Evolutionary conservation across 1,284 basidiomycete species (phyloP).

Genomic region (Xerocomus minutiporus): DNA sequence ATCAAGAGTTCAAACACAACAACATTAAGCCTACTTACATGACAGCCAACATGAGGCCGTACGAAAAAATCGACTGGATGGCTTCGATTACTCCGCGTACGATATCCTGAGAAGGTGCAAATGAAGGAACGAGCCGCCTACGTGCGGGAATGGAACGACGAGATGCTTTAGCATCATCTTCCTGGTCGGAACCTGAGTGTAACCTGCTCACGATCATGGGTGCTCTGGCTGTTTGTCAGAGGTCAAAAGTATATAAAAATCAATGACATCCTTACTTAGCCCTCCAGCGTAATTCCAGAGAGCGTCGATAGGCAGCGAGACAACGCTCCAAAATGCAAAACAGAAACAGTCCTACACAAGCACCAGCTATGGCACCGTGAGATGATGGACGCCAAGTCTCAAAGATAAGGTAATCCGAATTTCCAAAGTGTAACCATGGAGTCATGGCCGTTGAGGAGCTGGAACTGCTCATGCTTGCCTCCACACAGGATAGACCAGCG

Average conservation of each 20-base stretch:
- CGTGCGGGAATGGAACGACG: not conserved
- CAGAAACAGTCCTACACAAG: slow-evolving; percentile 65
- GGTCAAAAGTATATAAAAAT: not conserved
- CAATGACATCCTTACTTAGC: slow-evolving; percentile 42
- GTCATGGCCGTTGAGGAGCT: slow-evolving; percentile 38
- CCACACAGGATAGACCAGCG: not conserved
- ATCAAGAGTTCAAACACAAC: not conserved
- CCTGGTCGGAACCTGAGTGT: not conserved
- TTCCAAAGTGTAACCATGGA: slow-evolving; percentile 63
- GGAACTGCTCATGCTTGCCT: not conserved
- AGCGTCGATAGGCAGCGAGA: slow-evolving; percentile 52
- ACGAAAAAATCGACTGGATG: slow-evolving; percentile 53
- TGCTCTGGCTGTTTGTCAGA: slow-evolving; percentile 8
- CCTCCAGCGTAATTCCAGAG: slow-evolving; percentile 55
- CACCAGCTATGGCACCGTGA: slow-evolving; percentile 64
- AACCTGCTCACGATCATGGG: not conserved
- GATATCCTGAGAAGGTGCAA: slow-evolving; percentile 56
- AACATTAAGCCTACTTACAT: slow-evolving; percentile 47
- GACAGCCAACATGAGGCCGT: slow-evolving; percentile 64
- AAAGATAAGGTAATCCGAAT: slow-evolving; percentile 65
- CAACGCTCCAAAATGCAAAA: slow-evolving; percentile 68
- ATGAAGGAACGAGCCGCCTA: slow-evolving; percentile 46
- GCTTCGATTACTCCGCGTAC: slow-evolving; percentile 57
- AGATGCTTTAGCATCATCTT: not conserved
- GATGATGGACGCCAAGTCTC: slow-evolving; percentile 62